Conservation (phyloP, 352 stramenopile species). For the Phytophthora litchii region DNA sequence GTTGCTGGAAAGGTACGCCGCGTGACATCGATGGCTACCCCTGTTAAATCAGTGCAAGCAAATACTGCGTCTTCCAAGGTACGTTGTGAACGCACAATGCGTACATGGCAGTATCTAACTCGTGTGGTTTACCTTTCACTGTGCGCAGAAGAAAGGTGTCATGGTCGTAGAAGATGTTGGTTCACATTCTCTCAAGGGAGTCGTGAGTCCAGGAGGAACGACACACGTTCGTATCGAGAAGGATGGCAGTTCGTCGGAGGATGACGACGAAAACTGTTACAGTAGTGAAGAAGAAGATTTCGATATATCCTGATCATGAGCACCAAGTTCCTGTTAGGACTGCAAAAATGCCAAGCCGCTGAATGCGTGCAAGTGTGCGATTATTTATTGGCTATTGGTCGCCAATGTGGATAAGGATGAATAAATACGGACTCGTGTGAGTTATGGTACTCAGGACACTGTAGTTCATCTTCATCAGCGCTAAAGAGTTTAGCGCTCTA, state of each 20-base stretch:
- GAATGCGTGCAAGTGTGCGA: background rate
- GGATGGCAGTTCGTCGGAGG: slow-evolving; percentile 55
- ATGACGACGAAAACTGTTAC: slow-evolving; percentile 41
- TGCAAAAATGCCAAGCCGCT: slow-evolving; percentile 1
- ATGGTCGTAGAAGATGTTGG: slow-evolving; percentile 56
- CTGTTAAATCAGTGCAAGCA: slow-evolving; percentile 12
- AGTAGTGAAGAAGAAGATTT: slow-evolving; percentile 42
- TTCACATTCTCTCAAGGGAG: slow-evolving; percentile 50
- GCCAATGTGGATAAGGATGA: slow-evolving; percentile 3
- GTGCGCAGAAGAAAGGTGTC: slow-evolving; percentile 42
- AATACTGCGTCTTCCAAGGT: slow-evolving; percentile 49
- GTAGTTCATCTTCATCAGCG: background rate
- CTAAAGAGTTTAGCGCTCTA: slow-evolving; percentile 4
- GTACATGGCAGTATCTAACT: background rate
- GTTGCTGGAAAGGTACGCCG: slow-evolving; percentile 41
- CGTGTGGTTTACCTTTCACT: slow-evolving; percentile 2
- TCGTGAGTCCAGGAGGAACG: slow-evolving; percentile 69
- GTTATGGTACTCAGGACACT: slow-evolving; percentile 1
- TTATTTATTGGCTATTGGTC: slow-evolving; percentile 33
- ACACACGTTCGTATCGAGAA: slow-evolving; percentile 62
- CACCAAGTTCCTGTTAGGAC: too few relatives aligned
- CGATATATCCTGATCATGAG: slow-evolving; percentile 25
- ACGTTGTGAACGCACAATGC: background rate
- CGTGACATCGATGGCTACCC: slow-evolving; percentile 23
- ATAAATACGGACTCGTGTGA: slow-evolving; percentile 32